A percentile compares a stretch with the other conserved stretches of the same genome.
These are phyloP conservation scores for Malassezia slooffiae DNA, from an alignment of 1,284 basidiomycete species.

Conservation along the genomic window DNA sequence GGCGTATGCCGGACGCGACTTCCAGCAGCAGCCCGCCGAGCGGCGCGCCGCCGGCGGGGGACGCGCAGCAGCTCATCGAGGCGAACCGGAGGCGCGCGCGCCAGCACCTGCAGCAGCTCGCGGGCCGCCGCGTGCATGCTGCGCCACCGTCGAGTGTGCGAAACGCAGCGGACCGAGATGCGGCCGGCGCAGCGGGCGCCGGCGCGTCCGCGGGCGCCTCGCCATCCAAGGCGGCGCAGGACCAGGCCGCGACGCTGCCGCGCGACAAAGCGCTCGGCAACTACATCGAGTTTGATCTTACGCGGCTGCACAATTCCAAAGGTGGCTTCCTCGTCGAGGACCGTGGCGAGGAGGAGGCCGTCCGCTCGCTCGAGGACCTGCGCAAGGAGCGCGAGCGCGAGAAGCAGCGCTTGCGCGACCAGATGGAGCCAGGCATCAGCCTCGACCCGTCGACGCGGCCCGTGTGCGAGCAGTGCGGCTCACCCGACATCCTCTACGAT, in stretches of 20 bases:
- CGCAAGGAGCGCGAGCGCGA: constrained; percentile 38
- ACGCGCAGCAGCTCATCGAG: not conserved
- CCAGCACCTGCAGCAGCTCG: constrained; percentile 3
- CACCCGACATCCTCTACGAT: constrained; percentile 33
- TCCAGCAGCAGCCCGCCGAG: too few species aligned
- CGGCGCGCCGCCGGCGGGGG: too few species aligned
- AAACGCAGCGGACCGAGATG: constrained; percentile 1
- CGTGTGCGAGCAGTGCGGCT: constrained; percentile 30
- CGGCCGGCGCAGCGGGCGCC: not conserved
- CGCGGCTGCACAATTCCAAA: constrained; percentile 39
- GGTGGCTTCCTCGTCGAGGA: constrained; percentile 44
- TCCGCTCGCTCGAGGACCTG: constrained; percentile 33
- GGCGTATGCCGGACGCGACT: not conserved
- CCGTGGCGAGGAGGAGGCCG: constrained; percentile 14
- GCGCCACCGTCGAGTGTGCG: constrained; percentile 6
- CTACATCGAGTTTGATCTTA: constrained; percentile 46
- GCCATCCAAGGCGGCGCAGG: too few species aligned
- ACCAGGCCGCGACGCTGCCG: too few species aligned
- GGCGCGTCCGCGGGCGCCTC: too few species aligned
- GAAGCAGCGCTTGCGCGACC: constrained; percentile 28
- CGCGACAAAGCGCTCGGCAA: constrained; percentile 38
- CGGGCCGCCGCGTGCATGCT: not conserved
- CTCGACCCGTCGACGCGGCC: constrained; percentile 28
- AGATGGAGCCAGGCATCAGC: constrained; percentile 34
- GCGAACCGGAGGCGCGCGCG: constrained; percentile 10